Percentiles rank a stretch among this genome's conserved stretches.
Conservation (phyloP, 139 green algal species). For the Mychonastes homosphaera region DNA sequence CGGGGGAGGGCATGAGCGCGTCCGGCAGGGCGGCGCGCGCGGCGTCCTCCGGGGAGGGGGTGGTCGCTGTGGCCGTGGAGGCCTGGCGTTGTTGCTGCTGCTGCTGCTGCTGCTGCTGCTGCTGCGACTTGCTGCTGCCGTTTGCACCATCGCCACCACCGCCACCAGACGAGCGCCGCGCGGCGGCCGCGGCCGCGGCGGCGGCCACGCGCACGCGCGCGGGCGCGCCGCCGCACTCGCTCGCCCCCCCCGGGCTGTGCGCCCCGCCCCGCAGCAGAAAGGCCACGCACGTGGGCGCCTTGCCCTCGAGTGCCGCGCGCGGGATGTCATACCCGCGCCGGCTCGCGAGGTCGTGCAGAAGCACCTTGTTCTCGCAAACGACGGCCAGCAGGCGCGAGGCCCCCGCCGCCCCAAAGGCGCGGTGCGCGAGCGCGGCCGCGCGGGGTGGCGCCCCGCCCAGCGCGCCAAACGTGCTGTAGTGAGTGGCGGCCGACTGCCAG, state of each 20-base stretch:
- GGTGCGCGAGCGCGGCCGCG: background rate
- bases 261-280: conserved; percentile 28
- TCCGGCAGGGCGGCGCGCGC: conserved; percentile 8
- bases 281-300: conserved; percentile 22
- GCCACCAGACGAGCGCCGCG: background rate
- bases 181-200: background rate
- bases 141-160: background rate
- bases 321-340: conserved; percentile 24
- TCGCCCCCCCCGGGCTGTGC: background rate
- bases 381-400: conserved; percentile 32
- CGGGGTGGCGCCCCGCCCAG: background rate
- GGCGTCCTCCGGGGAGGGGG: background rate
- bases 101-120: no score
- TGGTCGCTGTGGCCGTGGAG: background rate
- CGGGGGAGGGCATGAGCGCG: conserved; percentile 28
- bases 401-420: background rate
- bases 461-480: no score
- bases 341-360: conserved; percentile 35
- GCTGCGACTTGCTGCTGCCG: no score
- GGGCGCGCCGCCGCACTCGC: background rate
- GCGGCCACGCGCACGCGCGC: background rate
- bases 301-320: conserved; percentile 26
- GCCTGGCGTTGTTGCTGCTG: no score
- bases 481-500: conserved; percentile 16
- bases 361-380: conserved; percentile 34